Base-by-base conservation (phyloP, 164 flowering plant genomes). In the Stephania cephalantha region DNA sequence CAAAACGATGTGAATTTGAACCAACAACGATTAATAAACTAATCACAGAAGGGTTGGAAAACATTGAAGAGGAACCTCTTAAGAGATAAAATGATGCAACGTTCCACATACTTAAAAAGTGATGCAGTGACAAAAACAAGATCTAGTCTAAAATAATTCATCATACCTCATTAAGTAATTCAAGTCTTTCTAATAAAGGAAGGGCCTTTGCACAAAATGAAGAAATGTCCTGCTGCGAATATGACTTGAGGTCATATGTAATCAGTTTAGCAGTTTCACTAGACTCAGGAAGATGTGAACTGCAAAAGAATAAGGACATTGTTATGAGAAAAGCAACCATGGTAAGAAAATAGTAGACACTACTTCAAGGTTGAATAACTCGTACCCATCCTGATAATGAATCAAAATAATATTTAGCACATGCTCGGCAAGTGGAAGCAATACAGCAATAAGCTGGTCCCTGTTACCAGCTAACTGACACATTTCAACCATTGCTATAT, bases 401-500 rank as follows among this genome's bases (percentile, higher is more conserved):
- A 87, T 73, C 44, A 91, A 87, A 72, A 93, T 73, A 75, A 92
- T 83, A 76, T 93, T 87, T 69, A 92, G 87, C 71, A 92, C 77
- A 76, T 87, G 90, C 82, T 95, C 98, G 0, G 85, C 88, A 55
- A 93, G 89, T 17, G 88, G 87, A 81, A 95, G 91, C 76, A 90
- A 74, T 52, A 93, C 71, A 67, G 87, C 82, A 55, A 90, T 84
- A 55, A 93, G 85, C 75, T 86, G 92, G 83, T 89, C 91, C 79
- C 90, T 86, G 58, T 85, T 84, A 42, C 96, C 95, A 61, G 88
- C 91, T 78, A 89, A 82, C 80, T 82, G 89, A 76, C 98, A 95
- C 95, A 95, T 91, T 80, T 88, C 98, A 75, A 92, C 87, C 98
- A 95, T 92, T 8, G 97, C 99, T 76, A 87, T 85, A 76, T 90